Conservation (phyloP, 2,329 filamentous ascomycete genomes). For the Zymoseptoria passerinii region DNA sequence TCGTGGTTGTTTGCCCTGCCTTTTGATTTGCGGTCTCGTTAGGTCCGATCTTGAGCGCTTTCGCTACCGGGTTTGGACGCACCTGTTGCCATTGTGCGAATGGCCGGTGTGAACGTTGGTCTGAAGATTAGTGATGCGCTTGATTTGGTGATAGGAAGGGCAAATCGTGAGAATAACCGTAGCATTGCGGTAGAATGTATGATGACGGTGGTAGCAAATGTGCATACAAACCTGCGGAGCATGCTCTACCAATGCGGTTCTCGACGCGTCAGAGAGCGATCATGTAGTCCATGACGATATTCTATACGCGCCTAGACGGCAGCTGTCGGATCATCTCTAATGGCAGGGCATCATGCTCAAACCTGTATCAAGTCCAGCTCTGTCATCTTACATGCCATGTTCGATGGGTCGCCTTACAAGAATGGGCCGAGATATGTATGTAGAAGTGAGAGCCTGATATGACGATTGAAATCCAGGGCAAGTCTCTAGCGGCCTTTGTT, state of each 20-base stretch:
- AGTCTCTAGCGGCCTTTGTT: no score
- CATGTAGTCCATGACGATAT: not conserved
- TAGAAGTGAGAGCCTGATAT: not conserved
- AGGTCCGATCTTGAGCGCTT: not conserved
- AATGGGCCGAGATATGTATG: not conserved
- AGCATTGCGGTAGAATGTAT: constrained; percentile 13
- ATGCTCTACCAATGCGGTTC: not conserved
- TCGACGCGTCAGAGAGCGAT: not conserved
- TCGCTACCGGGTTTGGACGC: not conserved
- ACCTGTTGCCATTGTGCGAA: not conserved
- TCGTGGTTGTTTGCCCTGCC: constrained; percentile 33
- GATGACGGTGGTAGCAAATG: not conserved
- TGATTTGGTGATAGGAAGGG: not conserved
- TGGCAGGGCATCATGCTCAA: not conserved
- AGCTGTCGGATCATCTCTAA: not conserved
- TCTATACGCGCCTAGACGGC: not conserved
- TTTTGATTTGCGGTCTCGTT: not conserved
- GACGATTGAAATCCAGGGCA: no score
- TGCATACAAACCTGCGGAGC: not conserved
- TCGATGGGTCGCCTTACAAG: not conserved
- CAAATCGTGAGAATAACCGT: not conserved
- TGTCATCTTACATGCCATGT: not conserved
- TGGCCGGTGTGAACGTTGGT: not conserved
- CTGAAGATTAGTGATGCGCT: not conserved
- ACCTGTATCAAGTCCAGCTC: not conserved